These are phyloP conservation scores for Verbascum thapsus DNA, from an alignment of 257 asterid species.

Conservation along the genomic window DNA sequence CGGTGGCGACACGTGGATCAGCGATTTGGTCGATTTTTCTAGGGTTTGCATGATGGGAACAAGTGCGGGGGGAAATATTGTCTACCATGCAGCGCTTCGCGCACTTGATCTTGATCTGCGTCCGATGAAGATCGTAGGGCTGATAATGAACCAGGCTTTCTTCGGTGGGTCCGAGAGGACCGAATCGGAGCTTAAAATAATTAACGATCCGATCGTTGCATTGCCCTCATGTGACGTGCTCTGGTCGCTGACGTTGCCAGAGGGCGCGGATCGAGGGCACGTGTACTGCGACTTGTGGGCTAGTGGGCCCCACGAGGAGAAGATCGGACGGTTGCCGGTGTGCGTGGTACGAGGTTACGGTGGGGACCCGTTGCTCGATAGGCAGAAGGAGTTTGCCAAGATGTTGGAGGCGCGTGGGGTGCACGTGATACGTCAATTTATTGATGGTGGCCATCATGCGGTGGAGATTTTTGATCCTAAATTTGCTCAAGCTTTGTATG, in stretches of 20 bases:
- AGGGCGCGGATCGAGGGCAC: constrained; percentile 54
- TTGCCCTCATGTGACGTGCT: constrained; percentile 51
- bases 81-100: constrained; percentile 46
- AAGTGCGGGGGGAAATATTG: constrained; percentile 70
- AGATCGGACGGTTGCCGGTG: constrained; percentile 51
- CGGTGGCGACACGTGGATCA: constrained; percentile 54
- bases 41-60: constrained; percentile 63
- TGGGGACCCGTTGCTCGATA: constrained; percentile 63
- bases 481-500: constrained; percentile 43
- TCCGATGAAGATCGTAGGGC: constrained; percentile 56
- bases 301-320: constrained; percentile 31
- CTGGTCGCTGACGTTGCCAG: constrained; percentile 75
- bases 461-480: constrained; percentile 58
- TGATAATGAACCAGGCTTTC: constrained; percentile 61
- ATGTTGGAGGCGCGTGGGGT: constrained; percentile 58
- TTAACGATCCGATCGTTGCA: constrained; percentile 44
- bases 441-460: constrained; percentile 59
- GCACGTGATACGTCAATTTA: constrained; percentile 49
- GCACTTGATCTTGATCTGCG: constrained; percentile 39
- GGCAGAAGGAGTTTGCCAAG: constrained; percentile 63
- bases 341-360: constrained; percentile 57
- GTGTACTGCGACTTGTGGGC: constrained; percentile 46
- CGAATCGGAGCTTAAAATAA: constrained; percentile 44
- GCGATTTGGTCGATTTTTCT: constrained; percentile 51
- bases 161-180: constrained; percentile 61